Evolutionary conservation across 2,329 filamentous ascomycete species (phyloP).

Genomic region (Scorias spongiosa): DNA sequence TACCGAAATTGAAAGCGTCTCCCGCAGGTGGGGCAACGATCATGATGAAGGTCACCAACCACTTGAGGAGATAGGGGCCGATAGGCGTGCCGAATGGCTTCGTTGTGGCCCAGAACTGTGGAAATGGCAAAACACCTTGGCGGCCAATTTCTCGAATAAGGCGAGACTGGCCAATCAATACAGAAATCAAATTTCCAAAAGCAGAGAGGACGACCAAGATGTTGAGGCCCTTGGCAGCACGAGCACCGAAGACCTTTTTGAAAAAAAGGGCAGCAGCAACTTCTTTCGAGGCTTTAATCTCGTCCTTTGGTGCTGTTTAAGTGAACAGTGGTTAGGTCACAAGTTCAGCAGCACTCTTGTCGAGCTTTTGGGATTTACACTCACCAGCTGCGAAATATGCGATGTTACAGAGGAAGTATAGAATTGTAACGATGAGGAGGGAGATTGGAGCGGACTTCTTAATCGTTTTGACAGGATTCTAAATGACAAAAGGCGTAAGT

Average conservation of each 20-base stretch:
- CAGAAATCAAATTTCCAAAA: slow-evolving; percentile 51
- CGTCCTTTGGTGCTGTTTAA: slow-evolving; percentile 35
- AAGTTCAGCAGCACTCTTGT: too few relatives aligned
- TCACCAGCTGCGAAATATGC: too few relatives aligned
- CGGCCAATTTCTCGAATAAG: slow-evolving; percentile 51
- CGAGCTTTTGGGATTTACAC: too few relatives aligned
- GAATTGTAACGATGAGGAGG: slow-evolving; percentile 40
- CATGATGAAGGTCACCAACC: slow-evolving; percentile 47
- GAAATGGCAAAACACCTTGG: slow-evolving; percentile 51
- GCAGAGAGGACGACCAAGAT: slow-evolving; percentile 54
- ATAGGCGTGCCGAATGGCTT: slow-evolving; percentile 48
- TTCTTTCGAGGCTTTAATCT: slow-evolving; percentile 38
- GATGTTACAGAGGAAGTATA: slow-evolving; percentile 54
- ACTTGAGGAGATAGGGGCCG: slow-evolving; percentile 48
- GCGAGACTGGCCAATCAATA: slow-evolving; percentile 54
- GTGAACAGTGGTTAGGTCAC: too few relatives aligned
- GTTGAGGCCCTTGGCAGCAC: slow-evolving; percentile 43
- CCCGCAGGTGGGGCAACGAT: slow-evolving; percentile 53
- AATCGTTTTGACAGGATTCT: slow-evolving; percentile 47
- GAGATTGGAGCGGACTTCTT: slow-evolving; percentile 50
- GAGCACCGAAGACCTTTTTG: slow-evolving; percentile 36
- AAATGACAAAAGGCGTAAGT: too few relatives aligned
- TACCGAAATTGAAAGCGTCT: slow-evolving; percentile 46
- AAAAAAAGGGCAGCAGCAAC: slow-evolving; percentile 44
- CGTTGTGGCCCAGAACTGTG: slow-evolving; percentile 47